Conservation (phyloP, 2,329 filamentous ascomycete species). For the Paecilomyces niveus region DNA sequence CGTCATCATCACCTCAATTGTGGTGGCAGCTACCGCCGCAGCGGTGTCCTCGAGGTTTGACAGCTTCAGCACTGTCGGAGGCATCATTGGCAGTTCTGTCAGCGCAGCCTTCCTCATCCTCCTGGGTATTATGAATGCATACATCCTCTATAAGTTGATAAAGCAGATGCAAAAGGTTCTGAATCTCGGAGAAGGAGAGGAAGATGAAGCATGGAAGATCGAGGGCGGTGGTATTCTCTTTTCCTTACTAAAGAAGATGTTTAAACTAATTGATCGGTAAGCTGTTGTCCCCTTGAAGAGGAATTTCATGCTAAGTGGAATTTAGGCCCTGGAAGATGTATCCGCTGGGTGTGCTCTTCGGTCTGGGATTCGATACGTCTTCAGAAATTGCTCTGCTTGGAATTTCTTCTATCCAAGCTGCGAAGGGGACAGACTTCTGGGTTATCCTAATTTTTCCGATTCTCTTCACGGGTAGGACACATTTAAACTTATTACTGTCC, state of each 20-base stretch:
- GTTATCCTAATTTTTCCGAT: constrained; percentile 86
- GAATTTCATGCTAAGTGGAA: not conserved
- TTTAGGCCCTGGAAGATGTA: constrained; percentile 81
- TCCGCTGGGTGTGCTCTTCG: constrained; percentile 79
- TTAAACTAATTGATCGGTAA: constrained; percentile 59
- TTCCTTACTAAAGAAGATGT: constrained; percentile 63
- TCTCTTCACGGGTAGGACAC: constrained; percentile 68
- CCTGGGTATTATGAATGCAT: constrained; percentile 75
- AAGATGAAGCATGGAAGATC: constrained; percentile 55
- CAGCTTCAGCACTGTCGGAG: constrained; percentile 70
- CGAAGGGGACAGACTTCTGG: constrained; percentile 85
- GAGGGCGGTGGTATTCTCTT: constrained; percentile 73
- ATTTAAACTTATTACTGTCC: not conserved
- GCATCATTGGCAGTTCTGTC: constrained; percentile 82
- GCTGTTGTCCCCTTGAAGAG: not conserved
- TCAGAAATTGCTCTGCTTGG: constrained; percentile 89
- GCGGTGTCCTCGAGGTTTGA: constrained; percentile 76
- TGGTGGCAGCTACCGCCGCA: constrained; percentile 84
- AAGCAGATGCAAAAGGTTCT: constrained; percentile 59
- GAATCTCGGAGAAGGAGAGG: constrained; percentile 33
- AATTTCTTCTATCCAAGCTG: constrained; percentile 79
- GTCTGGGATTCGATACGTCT: constrained; percentile 89
- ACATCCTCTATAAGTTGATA: constrained; percentile 75
- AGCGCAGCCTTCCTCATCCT: constrained; percentile 77
- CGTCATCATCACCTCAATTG: constrained; percentile 80